Percentiles rank a stretch among this genome's conserved stretches.
phyloP scores from a whole-genome alignment of 1,139 yeast genomes.

The Scheffersomyces illinoinensis region DNA sequence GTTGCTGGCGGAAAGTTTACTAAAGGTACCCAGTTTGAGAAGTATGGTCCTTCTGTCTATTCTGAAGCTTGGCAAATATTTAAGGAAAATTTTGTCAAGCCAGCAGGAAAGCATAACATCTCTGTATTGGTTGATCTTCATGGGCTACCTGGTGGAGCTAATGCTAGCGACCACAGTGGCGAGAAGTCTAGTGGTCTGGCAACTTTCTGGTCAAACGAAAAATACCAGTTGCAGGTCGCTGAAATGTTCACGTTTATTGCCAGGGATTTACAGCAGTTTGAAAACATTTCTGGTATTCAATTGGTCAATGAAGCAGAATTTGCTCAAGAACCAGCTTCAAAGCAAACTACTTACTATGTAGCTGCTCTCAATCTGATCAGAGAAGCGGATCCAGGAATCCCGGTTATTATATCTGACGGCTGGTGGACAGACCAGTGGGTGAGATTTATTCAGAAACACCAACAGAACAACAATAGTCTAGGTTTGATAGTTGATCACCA shows the following conservation, averaged over 20 bases:
- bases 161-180: constrained; percentile 82
- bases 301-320: constrained; percentile 82
- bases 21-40: constrained; percentile 61
- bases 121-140: constrained; percentile 84
- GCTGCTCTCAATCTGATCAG: constrained; percentile 67
- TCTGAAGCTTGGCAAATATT: constrained; percentile 67
- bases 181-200: constrained; percentile 52
- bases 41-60: constrained; percentile 54
- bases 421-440: constrained; percentile 90
- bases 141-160: constrained; percentile 92
- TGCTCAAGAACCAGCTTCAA: constrained; percentile 45
- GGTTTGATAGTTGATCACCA: constrained; percentile 84
- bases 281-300: constrained; percentile 80
- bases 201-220: constrained; percentile 61
- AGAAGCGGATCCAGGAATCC: constrained; percentile 53
- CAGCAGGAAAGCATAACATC: constrained; percentile 58
- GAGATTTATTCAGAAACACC: constrained; percentile 55
- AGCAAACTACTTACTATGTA: constrained; percentile 64
- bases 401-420: constrained; percentile 85
- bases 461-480: constrained; percentile 36
- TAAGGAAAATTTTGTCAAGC: constrained; percentile 49
- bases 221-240: constrained; percentile 46
- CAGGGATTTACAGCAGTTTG: constrained; percentile 52
- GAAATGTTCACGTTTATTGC: constrained; percentile 63
- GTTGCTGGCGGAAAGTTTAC: constrained; percentile 64